phyloP scores from a whole-genome alignment of 257 asterid genomes.

The Knoxia roxburghii region DNA sequence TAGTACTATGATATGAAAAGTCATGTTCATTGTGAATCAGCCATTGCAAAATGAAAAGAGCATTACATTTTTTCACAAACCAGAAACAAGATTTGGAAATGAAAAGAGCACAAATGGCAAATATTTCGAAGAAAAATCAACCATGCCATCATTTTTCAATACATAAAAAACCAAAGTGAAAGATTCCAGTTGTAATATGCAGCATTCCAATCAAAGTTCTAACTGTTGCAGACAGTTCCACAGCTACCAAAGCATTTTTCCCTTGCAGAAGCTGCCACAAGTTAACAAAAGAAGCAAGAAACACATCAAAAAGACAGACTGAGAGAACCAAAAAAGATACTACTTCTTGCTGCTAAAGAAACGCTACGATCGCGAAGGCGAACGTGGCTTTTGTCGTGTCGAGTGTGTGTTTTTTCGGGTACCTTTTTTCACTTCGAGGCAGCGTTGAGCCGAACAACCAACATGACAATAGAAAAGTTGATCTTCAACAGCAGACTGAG shows the following conservation, averaged over 20 bases:
- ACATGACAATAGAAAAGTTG: conserved; percentile 37
- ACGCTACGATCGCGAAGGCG: no score
- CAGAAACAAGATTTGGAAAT: neutral
- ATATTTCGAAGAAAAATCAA: neutral
- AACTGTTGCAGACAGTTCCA: conserved; percentile 13
- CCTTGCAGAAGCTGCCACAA: conserved; percentile 1
- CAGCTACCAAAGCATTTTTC: conserved; percentile 30
- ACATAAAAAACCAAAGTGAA: neutral
- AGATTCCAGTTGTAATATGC: neutral
- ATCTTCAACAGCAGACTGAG: conserved; percentile 27
- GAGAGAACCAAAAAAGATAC: neutral
- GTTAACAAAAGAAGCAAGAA: neutral
- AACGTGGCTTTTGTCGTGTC: no score
- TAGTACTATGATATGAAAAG: no score
- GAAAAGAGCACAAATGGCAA: neutral
- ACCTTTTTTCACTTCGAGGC: conserved; percentile 31
- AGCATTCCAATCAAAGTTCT: neutral
- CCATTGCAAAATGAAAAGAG: neutral
- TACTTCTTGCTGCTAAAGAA: neutral
- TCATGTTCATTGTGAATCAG: neutral
- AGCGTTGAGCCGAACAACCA: conserved; percentile 38
- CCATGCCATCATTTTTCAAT: neutral
- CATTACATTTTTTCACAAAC: neutral
- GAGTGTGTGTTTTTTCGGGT: neutral
- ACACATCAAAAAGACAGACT: neutral